Conservation (phyloP, 2,329 filamentous ascomycete species). For the Neophaeococcomyces aloes region DNA sequence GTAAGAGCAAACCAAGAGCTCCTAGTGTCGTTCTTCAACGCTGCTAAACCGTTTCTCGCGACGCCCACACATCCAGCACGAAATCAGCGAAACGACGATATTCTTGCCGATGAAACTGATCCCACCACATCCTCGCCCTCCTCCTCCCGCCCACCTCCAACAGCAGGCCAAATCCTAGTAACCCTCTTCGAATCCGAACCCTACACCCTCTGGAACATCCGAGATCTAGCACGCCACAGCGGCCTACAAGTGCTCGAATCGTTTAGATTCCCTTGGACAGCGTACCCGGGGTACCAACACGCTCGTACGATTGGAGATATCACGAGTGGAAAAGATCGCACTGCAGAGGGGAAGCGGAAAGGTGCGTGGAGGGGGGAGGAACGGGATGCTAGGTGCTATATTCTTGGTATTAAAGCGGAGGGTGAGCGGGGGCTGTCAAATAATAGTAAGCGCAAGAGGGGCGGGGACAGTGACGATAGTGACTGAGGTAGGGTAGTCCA, state of each 20-base stretch:
- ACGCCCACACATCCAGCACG: slow-evolving; percentile 12
- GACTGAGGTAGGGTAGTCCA: slow-evolving; percentile 16
- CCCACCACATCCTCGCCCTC: too few relatives aligned
- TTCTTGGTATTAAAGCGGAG: slow-evolving; percentile 34
- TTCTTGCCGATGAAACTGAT: too few relatives aligned
- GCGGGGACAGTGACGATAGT: slow-evolving; percentile 26
- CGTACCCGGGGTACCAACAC: slow-evolving; percentile 39
- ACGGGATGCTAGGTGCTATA: slow-evolving; percentile 37
- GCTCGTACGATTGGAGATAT: slow-evolving; percentile 38
- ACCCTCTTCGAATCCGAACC: slow-evolving; percentile 89
- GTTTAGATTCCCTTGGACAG: slow-evolving; percentile 38
- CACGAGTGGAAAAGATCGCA: slow-evolving; percentile 28
- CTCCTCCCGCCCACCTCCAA: slow-evolving; percentile 12
- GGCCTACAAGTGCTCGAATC: slow-evolving; percentile 37
- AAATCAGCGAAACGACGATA: slow-evolving; percentile 9
- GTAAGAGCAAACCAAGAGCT: slow-evolving; percentile 74
- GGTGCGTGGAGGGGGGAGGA: slow-evolving; percentile 40
- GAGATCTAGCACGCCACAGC: slow-evolving; percentile 68
- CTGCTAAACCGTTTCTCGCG: slow-evolving; percentile 30
- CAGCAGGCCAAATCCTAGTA: slow-evolving; percentile 55
- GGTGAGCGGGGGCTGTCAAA: slow-evolving; percentile 19
- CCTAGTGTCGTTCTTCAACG: slow-evolving; percentile 39
- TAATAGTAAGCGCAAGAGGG: slow-evolving; percentile 27
- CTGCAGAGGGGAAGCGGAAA: slow-evolving; percentile 21
- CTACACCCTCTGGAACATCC: slow-evolving; percentile 91